Evolutionary conservation across 345 rosid species (phyloP), one percentile per base, ranked within the genome.

Genomic region (Atalantia buxifolia): DNA sequence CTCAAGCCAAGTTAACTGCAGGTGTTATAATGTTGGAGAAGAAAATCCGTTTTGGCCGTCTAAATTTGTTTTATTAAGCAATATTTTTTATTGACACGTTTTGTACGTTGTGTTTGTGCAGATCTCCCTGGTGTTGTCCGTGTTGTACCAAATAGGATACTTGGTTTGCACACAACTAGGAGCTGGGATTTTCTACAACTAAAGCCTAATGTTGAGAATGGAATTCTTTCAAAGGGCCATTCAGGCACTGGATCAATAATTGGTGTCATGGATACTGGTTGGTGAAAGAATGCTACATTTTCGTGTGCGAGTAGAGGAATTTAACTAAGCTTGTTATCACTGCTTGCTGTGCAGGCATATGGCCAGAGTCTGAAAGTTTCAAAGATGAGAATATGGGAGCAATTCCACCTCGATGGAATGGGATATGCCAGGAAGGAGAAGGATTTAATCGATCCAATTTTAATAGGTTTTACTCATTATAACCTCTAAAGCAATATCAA

Each of bases 291-390:
- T 71, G 31, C 69, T 65, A 56, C 59, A 25, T 24, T 2, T 31
- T 2, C 10, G 6, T 4, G 60, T 38, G 59, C 42, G 22, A n/a
- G 40, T 53, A 48, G 42, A 27, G 50, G 38, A 53, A 45, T 66
- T 35, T 78, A 38, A 55, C 65, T 19, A 40, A 38, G 69, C 50
- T 14, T 24, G 10, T 45, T 38, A 9, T 71, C 27, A 30, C 60
- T 74, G 42, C 73, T 16, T 72, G 71, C 30, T 38, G 36, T 71
- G 66, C 80, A 83, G 92, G 97, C 53, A 85, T 90, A 82, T 89
- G 92, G 93, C 94, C 94, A 1, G 93, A 92, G 78, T 84, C 89
- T 40, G 60, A 79, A 59, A 88, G 92, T 77, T 92, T 92, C 72
- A 82, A 66, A 4, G 90, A 89, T 74, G 78, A 85, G 4, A 89